These are phyloP conservation scores for Salix udensis DNA, from an alignment of 345 rosid species.

Conservation along the genomic window DNA sequence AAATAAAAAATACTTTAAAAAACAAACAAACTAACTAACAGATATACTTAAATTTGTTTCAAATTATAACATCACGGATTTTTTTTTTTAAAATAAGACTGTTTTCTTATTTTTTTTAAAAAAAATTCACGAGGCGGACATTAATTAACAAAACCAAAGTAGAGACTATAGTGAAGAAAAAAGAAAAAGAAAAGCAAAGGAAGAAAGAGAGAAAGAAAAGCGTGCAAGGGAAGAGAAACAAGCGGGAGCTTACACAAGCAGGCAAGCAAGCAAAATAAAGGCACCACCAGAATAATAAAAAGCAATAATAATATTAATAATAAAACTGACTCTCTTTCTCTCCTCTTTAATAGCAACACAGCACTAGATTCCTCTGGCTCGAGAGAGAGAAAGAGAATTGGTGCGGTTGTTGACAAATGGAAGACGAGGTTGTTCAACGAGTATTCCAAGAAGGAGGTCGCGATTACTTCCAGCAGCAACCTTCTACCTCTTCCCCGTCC, in stretches of 20 bases:
- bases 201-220: neutral
- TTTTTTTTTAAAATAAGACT: too few relatives aligned
- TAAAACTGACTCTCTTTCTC: neutral
- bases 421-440: slow-evolving; percentile 91
- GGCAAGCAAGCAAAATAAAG: slow-evolving; percentile 3
- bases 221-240: neutral
- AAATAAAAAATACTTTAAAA: too few relatives aligned
- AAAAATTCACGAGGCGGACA: neutral
- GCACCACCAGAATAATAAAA: neutral
- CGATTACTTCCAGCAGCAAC: slow-evolving; percentile 76
- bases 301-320: neutral
- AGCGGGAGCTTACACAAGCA: slow-evolving; percentile 21
- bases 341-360: neutral
- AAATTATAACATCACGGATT: too few relatives aligned
- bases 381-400: neutral
- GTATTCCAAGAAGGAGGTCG: slow-evolving; percentile 91
- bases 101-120: too few relatives aligned
- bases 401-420: slow-evolving; percentile 40
- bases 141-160: neutral
- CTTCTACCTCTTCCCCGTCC: slow-evolving; percentile 78
- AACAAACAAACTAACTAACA: too few relatives aligned
- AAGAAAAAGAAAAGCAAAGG: neutral
- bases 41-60: too few relatives aligned
- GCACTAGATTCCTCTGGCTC: neutral
- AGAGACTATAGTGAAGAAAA: neutral